Conservation (phyloP, 768 basidiomycete genomes). For the Leucosporidium yakuticum region DNA sequence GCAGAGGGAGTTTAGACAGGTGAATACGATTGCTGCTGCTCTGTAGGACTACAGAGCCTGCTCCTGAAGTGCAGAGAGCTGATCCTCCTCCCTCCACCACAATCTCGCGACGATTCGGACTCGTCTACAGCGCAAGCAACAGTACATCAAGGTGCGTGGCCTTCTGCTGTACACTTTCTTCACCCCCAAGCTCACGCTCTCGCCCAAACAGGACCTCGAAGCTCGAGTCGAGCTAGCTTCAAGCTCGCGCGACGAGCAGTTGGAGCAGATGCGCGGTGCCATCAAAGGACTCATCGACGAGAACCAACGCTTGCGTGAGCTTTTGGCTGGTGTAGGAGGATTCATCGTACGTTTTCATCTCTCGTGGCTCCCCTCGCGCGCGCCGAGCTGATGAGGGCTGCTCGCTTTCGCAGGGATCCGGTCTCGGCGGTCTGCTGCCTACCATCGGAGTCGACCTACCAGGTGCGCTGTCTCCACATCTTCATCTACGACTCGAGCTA, state of each 20-base stretch:
- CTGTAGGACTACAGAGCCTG: not conserved
- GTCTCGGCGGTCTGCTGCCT: conserved; percentile 10
- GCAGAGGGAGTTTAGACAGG: conserved; percentile 43
- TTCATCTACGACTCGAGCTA: not conserved
- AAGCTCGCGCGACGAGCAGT: conserved; percentile 42
- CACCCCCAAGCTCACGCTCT: conserved; percentile 39
- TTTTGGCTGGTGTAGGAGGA: conserved; percentile 42
- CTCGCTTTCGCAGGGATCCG: conserved; percentile 9
- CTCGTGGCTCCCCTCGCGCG: no score
- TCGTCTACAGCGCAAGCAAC: conserved; percentile 8
- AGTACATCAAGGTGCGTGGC: conserved; percentile 37
- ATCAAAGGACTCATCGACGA: conserved; percentile 43
- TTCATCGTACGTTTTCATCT: conserved; percentile 38
- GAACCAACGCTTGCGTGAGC: conserved; percentile 42
- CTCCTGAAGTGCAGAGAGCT: not conserved
- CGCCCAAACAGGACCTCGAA: conserved; percentile 21
- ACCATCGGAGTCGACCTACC: conserved; percentile 7
- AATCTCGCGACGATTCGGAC: conserved; percentile 10
- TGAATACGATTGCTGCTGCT: conserved; percentile 35
- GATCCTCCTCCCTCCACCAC: conserved; percentile 4
- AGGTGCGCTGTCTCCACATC: conserved; percentile 1
- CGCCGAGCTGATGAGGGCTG: no score
- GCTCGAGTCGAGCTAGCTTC: conserved; percentile 40
- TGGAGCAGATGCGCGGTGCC: conserved; percentile 41
- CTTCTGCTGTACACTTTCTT: no score